phyloP scores from a whole-genome alignment of 2,329 filamentous ascomycete genomes.

The Tolypocladium album region DNA sequence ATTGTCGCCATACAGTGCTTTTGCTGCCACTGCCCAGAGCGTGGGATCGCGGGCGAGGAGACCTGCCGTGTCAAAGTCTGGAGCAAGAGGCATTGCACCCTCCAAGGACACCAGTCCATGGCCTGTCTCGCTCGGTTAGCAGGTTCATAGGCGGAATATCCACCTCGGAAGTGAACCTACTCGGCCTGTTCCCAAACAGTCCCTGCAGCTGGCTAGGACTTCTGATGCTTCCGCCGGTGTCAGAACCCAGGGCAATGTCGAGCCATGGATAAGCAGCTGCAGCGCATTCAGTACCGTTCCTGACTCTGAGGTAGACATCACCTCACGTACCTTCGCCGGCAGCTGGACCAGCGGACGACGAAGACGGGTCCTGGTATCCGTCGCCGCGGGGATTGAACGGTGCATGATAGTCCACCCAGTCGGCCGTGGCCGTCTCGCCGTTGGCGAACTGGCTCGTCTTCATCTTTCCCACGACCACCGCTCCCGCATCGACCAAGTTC shows the following conservation, averaged over 20 bases:
- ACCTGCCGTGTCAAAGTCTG: constrained; percentile 31
- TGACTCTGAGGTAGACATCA: too few species aligned
- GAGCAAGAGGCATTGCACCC: constrained; percentile 27
- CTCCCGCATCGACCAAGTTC: constrained; percentile 46
- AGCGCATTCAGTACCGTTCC: neutral
- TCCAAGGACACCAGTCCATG: constrained; percentile 27
- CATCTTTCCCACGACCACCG: constrained; percentile 34
- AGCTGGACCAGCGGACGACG: constrained; percentile 19
- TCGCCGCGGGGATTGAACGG: constrained; percentile 36
- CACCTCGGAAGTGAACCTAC: neutral
- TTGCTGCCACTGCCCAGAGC: constrained; percentile 20
- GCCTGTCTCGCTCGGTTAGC: constrained; percentile 3
- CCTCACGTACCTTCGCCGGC: constrained; percentile 3
- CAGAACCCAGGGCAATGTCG: constrained; percentile 30
- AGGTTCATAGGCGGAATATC: constrained; percentile 1
- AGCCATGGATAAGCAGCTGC: constrained; percentile 31
- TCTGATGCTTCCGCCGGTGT: constrained; percentile 35
- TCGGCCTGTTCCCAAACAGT: constrained; percentile 33
- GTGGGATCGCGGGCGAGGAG: constrained; percentile 25
- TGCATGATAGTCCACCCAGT: constrained; percentile 26
- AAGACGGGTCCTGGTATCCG: constrained; percentile 34
- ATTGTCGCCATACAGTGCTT: constrained; percentile 19
- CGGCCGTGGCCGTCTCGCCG: constrained; percentile 30
- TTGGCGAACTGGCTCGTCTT: constrained; percentile 35
- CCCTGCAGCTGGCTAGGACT: constrained; percentile 32